phyloP scores from a whole-genome alignment of 257 asterid species.

The Eucommia ulmoides region DNA sequence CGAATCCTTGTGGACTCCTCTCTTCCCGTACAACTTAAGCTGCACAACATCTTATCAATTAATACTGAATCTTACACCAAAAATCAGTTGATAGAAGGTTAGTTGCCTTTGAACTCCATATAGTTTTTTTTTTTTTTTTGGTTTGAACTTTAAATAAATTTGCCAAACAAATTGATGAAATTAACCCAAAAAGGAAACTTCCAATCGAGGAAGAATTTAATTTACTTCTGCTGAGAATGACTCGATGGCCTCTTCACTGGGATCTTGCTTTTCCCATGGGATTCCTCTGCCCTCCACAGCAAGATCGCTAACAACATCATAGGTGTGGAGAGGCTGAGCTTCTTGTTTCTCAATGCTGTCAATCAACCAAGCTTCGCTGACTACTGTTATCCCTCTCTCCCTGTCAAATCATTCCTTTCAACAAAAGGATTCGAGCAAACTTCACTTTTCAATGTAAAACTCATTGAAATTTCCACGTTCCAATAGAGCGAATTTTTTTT shows the following conservation, averaged over 20 bases:
- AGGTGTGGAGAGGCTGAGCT: constrained; percentile 44
- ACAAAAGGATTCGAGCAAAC: background rate
- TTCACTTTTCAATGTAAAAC: too few relatives aligned
- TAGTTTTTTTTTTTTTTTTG: too few relatives aligned
- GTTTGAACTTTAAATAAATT: too few relatives aligned
- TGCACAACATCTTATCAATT: too few relatives aligned
- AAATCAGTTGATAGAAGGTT: too few relatives aligned
- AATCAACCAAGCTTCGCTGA: constrained; percentile 66
- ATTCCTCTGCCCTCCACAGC: constrained; percentile 45
- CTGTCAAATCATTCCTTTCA: constrained; percentile 18
- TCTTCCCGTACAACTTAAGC: constrained; percentile 78
- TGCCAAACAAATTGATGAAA: too few relatives aligned
- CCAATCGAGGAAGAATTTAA: too few relatives aligned
- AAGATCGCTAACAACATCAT: constrained; percentile 51
- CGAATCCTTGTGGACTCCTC: constrained; percentile 78
- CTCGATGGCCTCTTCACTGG: constrained; percentile 52
- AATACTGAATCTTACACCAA: too few relatives aligned
- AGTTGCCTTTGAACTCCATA: too few relatives aligned
- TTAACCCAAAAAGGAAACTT: too few relatives aligned
- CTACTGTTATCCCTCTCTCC: constrained; percentile 59
- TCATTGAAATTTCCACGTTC: too few relatives aligned
- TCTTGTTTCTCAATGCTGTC: constrained; percentile 51
- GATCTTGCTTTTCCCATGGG: constrained; percentile 49
- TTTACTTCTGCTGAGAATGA: constrained; percentile 53
- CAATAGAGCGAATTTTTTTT: too few relatives aligned